Evolutionary conservation across 441 rosid genomes (phyloP), one percentile per base, ranked within the genome.

Genomic region (Jatropha podagrica): DNA sequence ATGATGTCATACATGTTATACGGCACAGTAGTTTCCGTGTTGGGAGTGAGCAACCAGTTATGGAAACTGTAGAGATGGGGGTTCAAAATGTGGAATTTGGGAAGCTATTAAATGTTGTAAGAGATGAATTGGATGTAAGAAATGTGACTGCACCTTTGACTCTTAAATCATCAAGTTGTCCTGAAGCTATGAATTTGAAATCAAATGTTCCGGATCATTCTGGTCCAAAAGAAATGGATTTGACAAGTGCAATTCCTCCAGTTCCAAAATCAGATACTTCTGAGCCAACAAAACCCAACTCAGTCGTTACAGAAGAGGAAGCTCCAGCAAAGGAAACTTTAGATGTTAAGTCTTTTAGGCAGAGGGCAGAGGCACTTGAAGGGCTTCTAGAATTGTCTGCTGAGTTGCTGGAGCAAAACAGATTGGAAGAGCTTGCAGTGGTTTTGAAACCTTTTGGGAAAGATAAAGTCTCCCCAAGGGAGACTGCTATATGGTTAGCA

Each of bases 401-500:
- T 0, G 98, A 95, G 76, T 83, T 95, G 84, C 88, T 95, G 72
- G 88, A 92, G 80, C 90, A 90, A 27, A 91, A 85, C 48, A 86
- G 97, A 76, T 83, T 95, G 76, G 97, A 95, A 83, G 98, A 95
- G 86, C 93, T 95, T 56, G 88, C 93, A 12, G 85, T 95, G 18
- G 97, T 95, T 71, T 82, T 95, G 82, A 92, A 86, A 83, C 97
- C 98, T 44, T 95, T 95, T 17, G 98, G 98, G 77, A 95, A 90
- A 85, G 92, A 89, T 80, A 91, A 89, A 82, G 98, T 95, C 60
- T 91, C 96, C 64, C 99, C 99, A 20, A 86, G 99, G 88, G 99
- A 95, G 84, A 95, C 99, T 6, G 99, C 99, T 8, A 95, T 95
- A 78, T 95, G 99, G 97, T 80, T 95, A 44, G 97, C 99, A 2